Percentiles rank a stretch among this genome's conserved stretches.
phyloP scores from a whole-genome alignment of 208 protist genomes.

The Wallacemonas sp. region DNA sequence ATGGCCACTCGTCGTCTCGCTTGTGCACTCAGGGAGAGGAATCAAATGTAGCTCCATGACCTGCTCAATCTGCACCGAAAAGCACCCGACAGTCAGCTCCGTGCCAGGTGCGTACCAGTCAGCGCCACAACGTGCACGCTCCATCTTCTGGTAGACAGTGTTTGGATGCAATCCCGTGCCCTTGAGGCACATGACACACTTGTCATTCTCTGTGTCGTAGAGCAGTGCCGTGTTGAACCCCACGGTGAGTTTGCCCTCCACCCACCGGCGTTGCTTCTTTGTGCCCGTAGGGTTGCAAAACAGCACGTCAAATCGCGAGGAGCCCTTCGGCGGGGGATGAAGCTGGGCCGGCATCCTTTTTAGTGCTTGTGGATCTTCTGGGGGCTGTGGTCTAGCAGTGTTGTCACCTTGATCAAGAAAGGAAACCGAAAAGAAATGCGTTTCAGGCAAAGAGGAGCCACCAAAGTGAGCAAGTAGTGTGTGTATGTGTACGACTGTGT shows the following conservation, averaged over 20 bases:
- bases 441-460: too few species aligned
- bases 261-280: conserved; percentile 44
- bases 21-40: conserved; percentile 17
- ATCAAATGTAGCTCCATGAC: conserved; percentile 72
- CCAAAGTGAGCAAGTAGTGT: too few species aligned
- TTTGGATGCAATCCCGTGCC: conserved; percentile 56
- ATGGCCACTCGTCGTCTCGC: not conserved
- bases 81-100: conserved; percentile 48
- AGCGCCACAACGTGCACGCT: conserved; percentile 46
- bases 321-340: conserved; percentile 6
- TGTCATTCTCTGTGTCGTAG: conserved; percentile 36
- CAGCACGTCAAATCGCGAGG: conserved; percentile 64
- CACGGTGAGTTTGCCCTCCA: conserved; percentile 54
- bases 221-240: conserved; percentile 41
- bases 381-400: too few species aligned
- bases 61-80: conserved; percentile 59
- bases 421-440: too few species aligned
- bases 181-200: conserved; percentile 32
- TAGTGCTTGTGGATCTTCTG: too few species aligned
- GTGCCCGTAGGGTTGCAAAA: conserved; percentile 38
- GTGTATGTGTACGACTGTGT: not conserved
- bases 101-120: conserved; percentile 45
- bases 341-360: conserved; percentile 2
- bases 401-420: too few species aligned
- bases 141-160: conserved; percentile 49